Evolutionary conservation across 139 green algal species (phyloP).

Genomic region (Axilococcus clingmanii): DNA sequence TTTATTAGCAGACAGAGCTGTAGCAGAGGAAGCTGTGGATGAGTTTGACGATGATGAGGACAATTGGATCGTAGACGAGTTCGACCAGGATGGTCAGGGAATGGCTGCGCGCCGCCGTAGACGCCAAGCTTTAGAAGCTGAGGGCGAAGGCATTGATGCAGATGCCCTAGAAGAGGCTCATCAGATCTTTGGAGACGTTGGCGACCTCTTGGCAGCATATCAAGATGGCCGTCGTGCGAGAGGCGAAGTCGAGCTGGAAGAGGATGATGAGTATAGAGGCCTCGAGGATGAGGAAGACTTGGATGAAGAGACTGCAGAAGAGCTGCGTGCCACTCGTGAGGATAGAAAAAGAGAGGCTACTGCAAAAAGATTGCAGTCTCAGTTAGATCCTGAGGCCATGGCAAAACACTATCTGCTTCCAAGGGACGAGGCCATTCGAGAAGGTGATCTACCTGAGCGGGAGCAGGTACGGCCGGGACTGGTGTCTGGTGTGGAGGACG

Average conservation of each 20-base stretch:
- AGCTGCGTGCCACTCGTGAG: constrained; percentile 2
- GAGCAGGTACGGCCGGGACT: constrained; percentile 50
- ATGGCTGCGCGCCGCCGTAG: constrained; percentile 16
- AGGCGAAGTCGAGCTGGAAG: constrained; percentile 23
- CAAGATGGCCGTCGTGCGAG: constrained; percentile 6
- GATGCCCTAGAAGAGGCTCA: constrained; percentile 57
- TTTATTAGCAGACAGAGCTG: not conserved
- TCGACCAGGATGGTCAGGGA: constrained; percentile 24
- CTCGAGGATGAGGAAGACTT: constrained; percentile 7
- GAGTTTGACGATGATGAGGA: constrained; percentile 49
- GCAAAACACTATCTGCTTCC: constrained; percentile 59
- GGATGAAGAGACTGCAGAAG: constrained; percentile 18
- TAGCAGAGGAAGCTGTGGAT: constrained; percentile 2
- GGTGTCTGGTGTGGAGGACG: constrained; percentile 1
- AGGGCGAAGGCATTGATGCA: constrained; percentile 25
- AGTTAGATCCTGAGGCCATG: constrained; percentile 68
- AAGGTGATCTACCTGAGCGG: constrained; percentile 71
- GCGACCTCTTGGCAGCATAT: constrained; percentile 49
- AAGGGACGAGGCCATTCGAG: constrained; percentile 65
- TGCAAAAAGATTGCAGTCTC: constrained; percentile 6
- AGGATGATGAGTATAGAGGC: constrained; percentile 9
- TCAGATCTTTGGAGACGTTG: constrained; percentile 78
- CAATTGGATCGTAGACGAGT: constrained; percentile 84
- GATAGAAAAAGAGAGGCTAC: not conserved
- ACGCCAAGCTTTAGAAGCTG: not conserved